Conservation (phyloP, 2,329 filamentous ascomycete genomes). For the Fusarium luffae region DNA sequence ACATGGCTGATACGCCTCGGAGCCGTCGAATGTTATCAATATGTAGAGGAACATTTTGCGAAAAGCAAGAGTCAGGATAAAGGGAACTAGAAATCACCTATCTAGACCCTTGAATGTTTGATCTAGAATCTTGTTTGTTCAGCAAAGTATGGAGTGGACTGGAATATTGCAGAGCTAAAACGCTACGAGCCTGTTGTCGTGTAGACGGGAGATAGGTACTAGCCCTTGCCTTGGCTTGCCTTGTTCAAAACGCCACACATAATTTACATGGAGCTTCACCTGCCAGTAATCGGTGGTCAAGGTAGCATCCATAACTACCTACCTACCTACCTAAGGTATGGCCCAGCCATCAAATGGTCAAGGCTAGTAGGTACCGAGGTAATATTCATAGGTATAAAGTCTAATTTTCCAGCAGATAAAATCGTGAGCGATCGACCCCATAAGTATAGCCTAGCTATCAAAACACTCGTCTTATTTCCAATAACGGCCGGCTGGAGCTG, state of each 20-base stretch:
- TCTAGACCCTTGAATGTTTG: slow-evolving; percentile 39
- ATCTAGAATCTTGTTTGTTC: slow-evolving; percentile 3
- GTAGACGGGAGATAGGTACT: background rate
- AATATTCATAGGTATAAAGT: background rate
- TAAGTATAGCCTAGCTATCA: background rate
- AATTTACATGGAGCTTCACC: slow-evolving; percentile 12
- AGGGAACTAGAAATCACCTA: slow-evolving; percentile 1
- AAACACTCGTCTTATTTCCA: background rate
- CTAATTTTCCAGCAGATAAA: background rate
- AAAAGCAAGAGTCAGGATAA: slow-evolving; percentile 39
- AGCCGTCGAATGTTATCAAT: slow-evolving; percentile 45
- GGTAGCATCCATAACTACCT: background rate
- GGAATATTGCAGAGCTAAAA: background rate
- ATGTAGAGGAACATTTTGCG: slow-evolving; percentile 40
- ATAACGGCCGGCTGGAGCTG: slow-evolving; percentile 5
- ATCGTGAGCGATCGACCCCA: background rate
- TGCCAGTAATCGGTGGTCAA: background rate
- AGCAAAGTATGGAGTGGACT: background rate
- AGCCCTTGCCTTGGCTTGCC: background rate
- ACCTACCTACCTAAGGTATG: too few relatives aligned
- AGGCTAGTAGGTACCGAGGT: background rate
- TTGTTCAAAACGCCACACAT: slow-evolving; percentile 17
- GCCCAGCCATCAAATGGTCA: background rate
- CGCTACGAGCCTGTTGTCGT: background rate
- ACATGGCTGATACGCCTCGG: slow-evolving; percentile 48